A percentile compares a stretch with the other conserved stretches of the same genome.
Evolutionary conservation across 495 filamentous ascomycete genomes (phyloP).

Genomic region (Xylaria cubensis): DNA sequence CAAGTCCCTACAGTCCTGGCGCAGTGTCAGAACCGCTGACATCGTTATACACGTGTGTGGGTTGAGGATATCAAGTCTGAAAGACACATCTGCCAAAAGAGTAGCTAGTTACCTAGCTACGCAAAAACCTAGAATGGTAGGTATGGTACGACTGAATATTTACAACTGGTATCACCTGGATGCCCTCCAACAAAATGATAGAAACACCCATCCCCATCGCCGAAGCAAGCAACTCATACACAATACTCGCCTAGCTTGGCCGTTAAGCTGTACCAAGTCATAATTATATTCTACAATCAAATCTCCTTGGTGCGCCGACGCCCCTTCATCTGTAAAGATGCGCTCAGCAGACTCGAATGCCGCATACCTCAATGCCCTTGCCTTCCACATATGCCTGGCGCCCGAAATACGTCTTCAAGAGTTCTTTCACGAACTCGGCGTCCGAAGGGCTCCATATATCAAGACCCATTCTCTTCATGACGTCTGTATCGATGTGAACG

Average conservation of each 20-base stretch:
- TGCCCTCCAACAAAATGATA: neutral
- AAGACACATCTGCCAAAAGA: neutral
- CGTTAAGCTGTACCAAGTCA: neutral
- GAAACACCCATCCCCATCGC: neutral
- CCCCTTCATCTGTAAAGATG: neutral
- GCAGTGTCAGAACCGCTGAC: too few relatives aligned
- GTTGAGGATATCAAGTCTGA: neutral
- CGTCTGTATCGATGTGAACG: slow-evolving; percentile 68
- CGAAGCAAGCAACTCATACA: neutral
- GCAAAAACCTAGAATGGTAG: neutral
- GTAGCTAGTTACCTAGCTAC: neutral
- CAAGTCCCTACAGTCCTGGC: too few relatives aligned
- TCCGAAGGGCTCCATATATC: slow-evolving; percentile 86
- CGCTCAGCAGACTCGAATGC: slow-evolving; percentile 72
- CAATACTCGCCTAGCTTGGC: neutral
- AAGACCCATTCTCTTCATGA: slow-evolving; percentile 80
- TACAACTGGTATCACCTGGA: neutral
- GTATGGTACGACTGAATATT: neutral
- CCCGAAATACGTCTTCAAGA: slow-evolving; percentile 74
- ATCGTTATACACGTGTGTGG: neutral
- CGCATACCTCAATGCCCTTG: slow-evolving; percentile 79
- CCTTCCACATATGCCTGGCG: slow-evolving; percentile 71
- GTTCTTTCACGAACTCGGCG: slow-evolving; percentile 71
- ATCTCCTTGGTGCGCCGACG: neutral
- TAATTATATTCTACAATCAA: slow-evolving; percentile 12